Evolutionary conservation across 768 basidiomycete species (phyloP), one percentile per base, ranked within the genome.

Genomic region (Macrolepiota dolichaula): DNA sequence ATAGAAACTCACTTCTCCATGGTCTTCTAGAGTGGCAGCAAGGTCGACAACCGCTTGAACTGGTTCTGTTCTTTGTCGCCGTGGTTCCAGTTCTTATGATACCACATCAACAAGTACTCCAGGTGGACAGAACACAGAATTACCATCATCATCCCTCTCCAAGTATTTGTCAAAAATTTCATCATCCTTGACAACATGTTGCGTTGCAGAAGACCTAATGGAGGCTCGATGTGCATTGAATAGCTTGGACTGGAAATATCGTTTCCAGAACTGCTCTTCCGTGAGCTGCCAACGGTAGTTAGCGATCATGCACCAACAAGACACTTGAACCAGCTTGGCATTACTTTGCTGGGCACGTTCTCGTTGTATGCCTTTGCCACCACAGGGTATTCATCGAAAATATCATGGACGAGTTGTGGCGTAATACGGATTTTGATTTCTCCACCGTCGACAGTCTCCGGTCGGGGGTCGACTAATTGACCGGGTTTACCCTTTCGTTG

Each of bases 371-470:
- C 96, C 72, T 86, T 91, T 42, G 90, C 88, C 12, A 98, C 94
- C 35, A 97, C 90, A 1, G 97, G 96, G 70, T 95, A 98, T 76
- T 97, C 96, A 65, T 98, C 95, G 68, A 99, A 99, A 52, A 98
- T 94, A 68, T 98, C 96, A 67, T 92, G 87, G 36, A 96, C 91
- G 49, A 98, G 81, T 73, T 95, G 92, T 15, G 91, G 91, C 2
- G 94, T 96, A 51, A 96, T 89, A 64, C 89, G 85, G 64, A 95
- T 92, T 73, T 92, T 96, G 69, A 91, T 83, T 73, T 96, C 92
- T 17, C 92, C 92, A 24, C 85, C 84, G 62, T 92, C 91, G 17
- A 89, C 85, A 1, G 92, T 86, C 69, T 92, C 88, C 3, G 92
- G 92, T 42, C 92, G 88, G 4, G 92, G 93, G 67, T 95, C 94